A percentile compares a stretch with the other conserved stretches of the same genome.
These are phyloP conservation scores for Betula pendula DNA, from an alignment of 306 rosid species.

Conservation along the genomic window DNA sequence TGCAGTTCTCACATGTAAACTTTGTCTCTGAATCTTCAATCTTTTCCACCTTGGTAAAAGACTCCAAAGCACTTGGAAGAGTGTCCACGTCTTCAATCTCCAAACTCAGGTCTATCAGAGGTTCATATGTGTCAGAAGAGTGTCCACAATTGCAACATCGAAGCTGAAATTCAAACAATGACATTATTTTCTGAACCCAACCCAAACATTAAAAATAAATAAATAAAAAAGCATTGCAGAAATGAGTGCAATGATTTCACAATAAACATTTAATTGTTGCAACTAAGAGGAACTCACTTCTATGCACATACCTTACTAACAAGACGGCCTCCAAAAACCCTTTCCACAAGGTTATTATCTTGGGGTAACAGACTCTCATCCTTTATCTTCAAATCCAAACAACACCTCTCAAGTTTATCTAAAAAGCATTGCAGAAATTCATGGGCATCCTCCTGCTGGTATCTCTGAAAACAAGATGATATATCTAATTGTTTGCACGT, in stretches of 20 bases:
- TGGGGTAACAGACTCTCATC: constrained; percentile 21
- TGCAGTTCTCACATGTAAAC: constrained; percentile 71
- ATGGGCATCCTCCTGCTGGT: constrained; percentile 94
- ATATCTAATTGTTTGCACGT: constrained; percentile 46
- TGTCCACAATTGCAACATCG: constrained; percentile 70
- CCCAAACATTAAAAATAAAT: constrained; percentile 6
- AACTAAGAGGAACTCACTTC: constrained; percentile 1
- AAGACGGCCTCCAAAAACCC: constrained; percentile 77
- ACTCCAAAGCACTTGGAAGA: constrained; percentile 66
- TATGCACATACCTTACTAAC: constrained; percentile 60
- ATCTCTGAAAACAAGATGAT: constrained; percentile 60
- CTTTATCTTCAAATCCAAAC: constrained; percentile 33
- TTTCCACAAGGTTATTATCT: constrained; percentile 57
- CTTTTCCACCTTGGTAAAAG: constrained; percentile 77
- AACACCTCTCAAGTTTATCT: constrained; percentile 69
- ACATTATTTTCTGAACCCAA: background rate
- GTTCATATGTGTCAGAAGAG: constrained; percentile 68
- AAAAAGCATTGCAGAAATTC: constrained; percentile 84
- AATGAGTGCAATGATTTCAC: background rate
- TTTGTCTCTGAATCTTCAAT: constrained; percentile 56
- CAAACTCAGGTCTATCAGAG: constrained; percentile 79
- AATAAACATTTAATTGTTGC: constrained; percentile 10
- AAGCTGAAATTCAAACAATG: constrained; percentile 55
- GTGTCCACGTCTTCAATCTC: constrained; percentile 72
- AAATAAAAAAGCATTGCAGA: constrained; percentile 22